Conservation (phyloP, 2,329 filamentous ascomycete species). For the Ophiostoma australiae region DNA sequence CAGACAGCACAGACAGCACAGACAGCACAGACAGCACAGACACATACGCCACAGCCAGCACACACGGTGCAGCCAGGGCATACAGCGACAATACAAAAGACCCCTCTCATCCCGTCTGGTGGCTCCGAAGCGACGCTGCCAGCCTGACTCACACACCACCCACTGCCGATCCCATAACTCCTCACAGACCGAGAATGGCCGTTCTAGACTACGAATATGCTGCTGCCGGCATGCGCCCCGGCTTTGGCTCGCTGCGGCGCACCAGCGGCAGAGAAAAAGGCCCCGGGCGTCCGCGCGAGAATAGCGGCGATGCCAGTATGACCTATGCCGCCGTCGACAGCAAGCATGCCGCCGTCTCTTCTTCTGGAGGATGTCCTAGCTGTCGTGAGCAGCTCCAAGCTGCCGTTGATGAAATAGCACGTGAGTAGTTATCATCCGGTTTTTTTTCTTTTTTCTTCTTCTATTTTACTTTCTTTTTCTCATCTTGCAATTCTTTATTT, state of each 20-base stretch:
- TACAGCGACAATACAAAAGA: neutral
- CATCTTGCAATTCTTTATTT: neutral
- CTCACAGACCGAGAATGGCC: slow-evolving; percentile 9
- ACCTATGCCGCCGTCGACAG: slow-evolving; percentile 6
- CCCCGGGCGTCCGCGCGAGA: neutral
- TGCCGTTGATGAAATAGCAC: neutral
- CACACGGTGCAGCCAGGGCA: neutral
- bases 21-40: neutral
- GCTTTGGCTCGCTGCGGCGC: slow-evolving; percentile 15
- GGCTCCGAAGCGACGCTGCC: neutral
- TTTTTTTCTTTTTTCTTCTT: neutral
- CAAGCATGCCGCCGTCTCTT: neutral
- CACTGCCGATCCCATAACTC: neutral
- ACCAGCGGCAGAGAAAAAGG: neutral
- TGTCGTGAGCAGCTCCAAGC: slow-evolving; percentile 16
- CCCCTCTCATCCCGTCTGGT: neutral
- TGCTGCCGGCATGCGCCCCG: slow-evolving; percentile 22
- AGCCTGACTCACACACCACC: neutral
- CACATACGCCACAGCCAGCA: neutral
- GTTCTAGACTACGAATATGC: slow-evolving; percentile 18
- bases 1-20: neutral
- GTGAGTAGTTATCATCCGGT: slow-evolving; percentile 3
- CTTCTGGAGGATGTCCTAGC: slow-evolving; percentile 19
- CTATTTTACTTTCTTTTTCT: neutral
- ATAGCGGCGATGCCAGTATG: slow-evolving; percentile 15